Evolutionary conservation across 169 alveolate genomes (phyloP).

Genomic region (Plasmodium inui): DNA sequence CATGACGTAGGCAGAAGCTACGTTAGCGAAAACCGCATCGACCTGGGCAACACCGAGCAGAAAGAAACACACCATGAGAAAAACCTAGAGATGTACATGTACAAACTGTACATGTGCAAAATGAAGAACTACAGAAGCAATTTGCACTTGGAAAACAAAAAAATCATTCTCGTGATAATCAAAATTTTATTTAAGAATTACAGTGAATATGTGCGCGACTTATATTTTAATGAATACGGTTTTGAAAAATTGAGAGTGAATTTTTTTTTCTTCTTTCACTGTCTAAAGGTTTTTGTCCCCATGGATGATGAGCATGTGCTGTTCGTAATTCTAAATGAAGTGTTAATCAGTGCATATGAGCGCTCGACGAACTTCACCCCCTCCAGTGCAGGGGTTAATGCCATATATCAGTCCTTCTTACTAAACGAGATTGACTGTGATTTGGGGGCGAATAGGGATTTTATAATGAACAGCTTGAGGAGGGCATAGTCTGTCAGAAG

Average conservation of each 20-base stretch:
- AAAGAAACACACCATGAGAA: background rate
- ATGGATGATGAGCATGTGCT: constrained; percentile 71
- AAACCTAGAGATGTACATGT: constrained; percentile 72
- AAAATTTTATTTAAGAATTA: constrained; percentile 62
- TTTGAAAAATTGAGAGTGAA: constrained; percentile 39
- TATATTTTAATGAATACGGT: constrained; percentile 41
- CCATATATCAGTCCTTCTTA: constrained; percentile 1
- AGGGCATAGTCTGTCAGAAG: background rate
- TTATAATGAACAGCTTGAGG: constrained; percentile 30
- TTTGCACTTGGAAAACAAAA: constrained; percentile 11
- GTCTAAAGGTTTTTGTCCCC: constrained; percentile 50
- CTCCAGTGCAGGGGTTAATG: background rate
- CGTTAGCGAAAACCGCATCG: background rate
- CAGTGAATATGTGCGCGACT: constrained; percentile 48
- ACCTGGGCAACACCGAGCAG: background rate
- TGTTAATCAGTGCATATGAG: constrained; percentile 53
- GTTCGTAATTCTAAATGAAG: constrained; percentile 69
- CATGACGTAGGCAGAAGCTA: background rate
- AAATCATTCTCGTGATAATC: constrained; percentile 48
- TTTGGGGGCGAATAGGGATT: constrained; percentile 2
- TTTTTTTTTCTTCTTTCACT: constrained; percentile 60
- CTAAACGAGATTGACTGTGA: constrained; percentile 12
- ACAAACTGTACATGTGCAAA: constrained; percentile 54
- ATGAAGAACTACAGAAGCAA: constrained; percentile 70
- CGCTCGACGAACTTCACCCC: background rate